Percentiles rank a stretch among this genome's conserved stretches.
phyloP scores from a whole-genome alignment of 441 rosid genomes.

The Mallotus japonicus region DNA sequence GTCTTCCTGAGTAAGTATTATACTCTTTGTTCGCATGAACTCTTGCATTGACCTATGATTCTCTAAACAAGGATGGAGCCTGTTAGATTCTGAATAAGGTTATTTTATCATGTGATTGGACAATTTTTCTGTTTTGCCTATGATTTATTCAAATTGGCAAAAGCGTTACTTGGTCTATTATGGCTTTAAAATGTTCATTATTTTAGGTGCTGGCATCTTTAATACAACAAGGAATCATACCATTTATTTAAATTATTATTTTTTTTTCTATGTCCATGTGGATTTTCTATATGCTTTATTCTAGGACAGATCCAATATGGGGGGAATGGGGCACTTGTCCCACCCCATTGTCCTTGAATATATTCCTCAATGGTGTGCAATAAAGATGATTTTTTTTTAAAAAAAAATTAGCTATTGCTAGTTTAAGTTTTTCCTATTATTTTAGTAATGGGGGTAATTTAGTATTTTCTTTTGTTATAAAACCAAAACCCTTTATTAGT shows the following conservation, averaged over 20 bases:
- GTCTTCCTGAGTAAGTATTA: slow-evolving; percentile 81
- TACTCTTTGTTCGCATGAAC: slow-evolving; percentile 4
- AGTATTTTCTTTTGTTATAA: too few relatives aligned
- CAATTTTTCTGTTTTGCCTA: background rate
- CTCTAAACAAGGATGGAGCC: slow-evolving; percentile 1
- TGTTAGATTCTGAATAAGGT: background rate
- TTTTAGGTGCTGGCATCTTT: background rate
- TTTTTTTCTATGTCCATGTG: background rate
- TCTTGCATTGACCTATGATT: background rate
- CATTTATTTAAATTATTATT: background rate
- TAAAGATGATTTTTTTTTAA: too few relatives aligned
- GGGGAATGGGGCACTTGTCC: too few relatives aligned
- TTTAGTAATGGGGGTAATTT: too few relatives aligned
- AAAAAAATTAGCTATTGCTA: too few relatives aligned
- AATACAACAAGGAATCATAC: background rate
- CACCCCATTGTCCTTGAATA: too few relatives aligned
- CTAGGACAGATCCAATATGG: too few relatives aligned
- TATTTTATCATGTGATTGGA: background rate
- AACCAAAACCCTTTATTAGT: too few relatives aligned
- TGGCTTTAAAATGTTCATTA: background rate
- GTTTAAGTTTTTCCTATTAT: too few relatives aligned
- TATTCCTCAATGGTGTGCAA: too few relatives aligned
- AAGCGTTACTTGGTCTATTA: background rate
- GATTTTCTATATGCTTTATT: too few relatives aligned
- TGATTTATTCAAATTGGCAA: background rate